Base-by-base conservation (phyloP, 805 yeast species). In the Ogataea salicorniae region DNA sequence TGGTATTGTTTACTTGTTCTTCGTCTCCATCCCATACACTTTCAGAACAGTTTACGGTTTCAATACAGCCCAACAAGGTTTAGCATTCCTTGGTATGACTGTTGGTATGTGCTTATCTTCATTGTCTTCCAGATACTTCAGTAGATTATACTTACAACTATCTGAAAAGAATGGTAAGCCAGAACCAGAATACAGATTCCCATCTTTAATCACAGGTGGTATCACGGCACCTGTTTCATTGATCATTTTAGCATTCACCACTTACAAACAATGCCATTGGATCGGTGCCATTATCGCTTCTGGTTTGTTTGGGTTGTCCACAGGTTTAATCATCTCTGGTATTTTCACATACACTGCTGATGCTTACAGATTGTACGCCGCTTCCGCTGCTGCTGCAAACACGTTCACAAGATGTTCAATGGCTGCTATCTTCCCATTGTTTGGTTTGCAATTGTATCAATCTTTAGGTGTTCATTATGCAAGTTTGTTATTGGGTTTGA, bases 1-100 rank as follows among this genome's bases (percentile, higher is more conserved):
- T 46, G 83, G 85, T 0, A 71, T 83, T 41, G 71, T 83, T 37
- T 84, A 82, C 64, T 64, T 83, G 71, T 83, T 80, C 56, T 80
- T 83, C 64, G 76, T 81, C 45, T 84, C 84, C 3, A 77, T 79
- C 51, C 87, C 87, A 11, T 79, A 78, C 53, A 79, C 82, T 9
- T 81, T 81, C 58, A 61, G 59, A 17, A 73, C 68, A 47, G 78
- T 78, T 31, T 83, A 79, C 58, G 67, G 70, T 14, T 83, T 78
- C 62, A 59, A 64, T 16, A 63, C 71, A 43, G 80, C 81, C 53
- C 75, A 73, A 29, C 80, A 79, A 35, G 91, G 88, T 39, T 69
- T 83, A 43, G 79, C 86, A 2, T 87, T 84, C 63, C 56, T 84
- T 37, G 80, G 86, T 5, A 64, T 80, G 68, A 65, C 78, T 37